Conservation (phyloP, 345 rosid species). For the Ailanthus altissimus region DNA sequence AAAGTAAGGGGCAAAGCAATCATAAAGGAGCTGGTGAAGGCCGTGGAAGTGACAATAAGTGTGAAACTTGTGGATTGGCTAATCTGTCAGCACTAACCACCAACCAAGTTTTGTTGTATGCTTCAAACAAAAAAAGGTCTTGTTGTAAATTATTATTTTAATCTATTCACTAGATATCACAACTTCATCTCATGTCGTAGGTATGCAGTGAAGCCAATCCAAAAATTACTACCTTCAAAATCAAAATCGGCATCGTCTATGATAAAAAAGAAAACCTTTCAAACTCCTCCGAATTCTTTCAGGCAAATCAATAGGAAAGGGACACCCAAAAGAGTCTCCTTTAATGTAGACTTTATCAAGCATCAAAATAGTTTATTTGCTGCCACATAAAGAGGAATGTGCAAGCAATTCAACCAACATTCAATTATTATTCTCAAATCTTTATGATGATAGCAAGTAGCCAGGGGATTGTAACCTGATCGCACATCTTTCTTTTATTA, state of each 20-base stretch:
- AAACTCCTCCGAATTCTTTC: background rate
- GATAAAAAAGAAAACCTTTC: background rate
- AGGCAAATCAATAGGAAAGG: constrained; percentile 14
- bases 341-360: constrained; percentile 9
- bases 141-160: no score
- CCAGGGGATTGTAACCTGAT: background rate
- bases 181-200: background rate
- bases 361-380: background rate
- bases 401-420: background rate
- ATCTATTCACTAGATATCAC: no score
- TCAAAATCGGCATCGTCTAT: background rate
- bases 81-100: background rate
- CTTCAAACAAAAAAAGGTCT: no score
- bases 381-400: background rate
- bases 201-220: background rate
- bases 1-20: background rate
- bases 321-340: constrained; percentile 6
- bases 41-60: background rate
- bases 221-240: background rate
- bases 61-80: background rate
- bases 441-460: background rate
- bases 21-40: background rate
- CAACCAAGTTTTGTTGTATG: constrained; percentile 11
- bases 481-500: background rate
- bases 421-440: background rate